These are phyloP conservation scores for Tolypocladium tundrense DNA, from an alignment of 2,329 filamentous ascomycete species.

Conservation along the genomic window DNA sequence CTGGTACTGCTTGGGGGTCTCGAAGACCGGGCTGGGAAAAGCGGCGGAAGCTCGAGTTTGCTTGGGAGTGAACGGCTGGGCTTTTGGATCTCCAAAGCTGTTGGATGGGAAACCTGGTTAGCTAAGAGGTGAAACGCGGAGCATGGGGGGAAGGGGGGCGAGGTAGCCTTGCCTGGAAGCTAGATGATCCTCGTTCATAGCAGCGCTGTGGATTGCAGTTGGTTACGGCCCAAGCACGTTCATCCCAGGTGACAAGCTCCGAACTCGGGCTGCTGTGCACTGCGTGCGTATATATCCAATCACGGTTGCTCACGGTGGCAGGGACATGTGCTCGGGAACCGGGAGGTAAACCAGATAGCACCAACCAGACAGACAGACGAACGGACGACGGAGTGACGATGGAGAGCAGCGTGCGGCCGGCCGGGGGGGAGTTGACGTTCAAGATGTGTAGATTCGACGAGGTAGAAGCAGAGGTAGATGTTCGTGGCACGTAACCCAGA, in stretches of 20 bases:
- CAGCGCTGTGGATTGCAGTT: slow-evolving; percentile 24
- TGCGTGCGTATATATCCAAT: not conserved
- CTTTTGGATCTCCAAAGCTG: slow-evolving; percentile 55
- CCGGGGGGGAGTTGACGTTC: not conserved
- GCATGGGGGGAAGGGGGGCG: not conserved
- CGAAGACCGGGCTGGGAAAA: slow-evolving; percentile 45
- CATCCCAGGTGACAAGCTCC: slow-evolving; percentile 8
- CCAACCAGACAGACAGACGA: not conserved
- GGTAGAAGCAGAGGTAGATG: not conserved
- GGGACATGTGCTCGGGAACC: not conserved
- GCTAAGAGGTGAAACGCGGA: slow-evolving; percentile 12
- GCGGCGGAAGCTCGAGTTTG: slow-evolving; percentile 44
- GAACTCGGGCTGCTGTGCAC: slow-evolving; percentile 1
- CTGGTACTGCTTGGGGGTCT: slow-evolving; percentile 42
- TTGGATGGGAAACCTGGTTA: slow-evolving; percentile 21
- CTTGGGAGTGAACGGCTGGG: slow-evolving; percentile 48
- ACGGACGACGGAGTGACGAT: not conserved
- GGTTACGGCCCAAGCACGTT: slow-evolving; percentile 6
- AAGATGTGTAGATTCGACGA: not conserved
- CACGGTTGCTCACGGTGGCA: not conserved
- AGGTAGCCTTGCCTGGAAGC: slow-evolving; percentile 37
- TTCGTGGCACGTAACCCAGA: not conserved
- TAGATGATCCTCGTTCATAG: slow-evolving; percentile 54
- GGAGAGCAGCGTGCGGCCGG: not conserved
- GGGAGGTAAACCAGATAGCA: not conserved